Evolutionary conservation across 2,329 filamentous ascomycete species (phyloP), one percentile per base, ranked within the genome.

Genomic region (Botryotinia narcissicola): DNA sequence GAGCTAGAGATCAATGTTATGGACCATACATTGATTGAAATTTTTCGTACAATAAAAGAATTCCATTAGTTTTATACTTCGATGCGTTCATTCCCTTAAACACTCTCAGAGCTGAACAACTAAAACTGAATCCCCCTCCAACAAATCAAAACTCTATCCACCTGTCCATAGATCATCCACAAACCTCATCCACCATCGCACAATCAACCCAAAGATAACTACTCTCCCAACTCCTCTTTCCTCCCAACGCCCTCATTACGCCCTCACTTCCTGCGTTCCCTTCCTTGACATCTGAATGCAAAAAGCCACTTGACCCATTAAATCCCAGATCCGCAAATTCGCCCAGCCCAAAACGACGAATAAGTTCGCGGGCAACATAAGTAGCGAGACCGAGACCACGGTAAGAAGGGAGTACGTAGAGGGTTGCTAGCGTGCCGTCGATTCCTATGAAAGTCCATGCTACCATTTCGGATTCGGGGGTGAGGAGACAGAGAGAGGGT

Each of bases 401-500:
- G 29, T 79, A 67, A n/a, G 76, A 74, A 32, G 76, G 76, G 16
- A 78, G n/a, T 3, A 80, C 79, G 75, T 78, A 81, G 14, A 81
- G 63, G 0, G 80, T 81, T 14, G 78, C 78, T 40, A 81, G 32
- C 20, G 60, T 40, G 3, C 78, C 77, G 71, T 80, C 79, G 44
- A 80, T 75, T 9, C 78, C 79, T 5, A 80, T 60, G 71, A 79
- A 81, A 0, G 74, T 78, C 80, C 80, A 81, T 1, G 79, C 80
- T 1, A 78, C 75, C 48, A 80, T 54, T 35, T 75, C 74, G 1
- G 73, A 75, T 0, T 74, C 44, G 0, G 62, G 9, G 67, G 77
- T 69, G 3, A 80, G 57, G 18, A 81, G 48, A 5, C 76, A 77
- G 0, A 80, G 71, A 29, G 75, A 79, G 9, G 80, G 79, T 7